Conservation (phyloP, 169 alveolate species). For the Plasmodium gallinaceum region DNA sequence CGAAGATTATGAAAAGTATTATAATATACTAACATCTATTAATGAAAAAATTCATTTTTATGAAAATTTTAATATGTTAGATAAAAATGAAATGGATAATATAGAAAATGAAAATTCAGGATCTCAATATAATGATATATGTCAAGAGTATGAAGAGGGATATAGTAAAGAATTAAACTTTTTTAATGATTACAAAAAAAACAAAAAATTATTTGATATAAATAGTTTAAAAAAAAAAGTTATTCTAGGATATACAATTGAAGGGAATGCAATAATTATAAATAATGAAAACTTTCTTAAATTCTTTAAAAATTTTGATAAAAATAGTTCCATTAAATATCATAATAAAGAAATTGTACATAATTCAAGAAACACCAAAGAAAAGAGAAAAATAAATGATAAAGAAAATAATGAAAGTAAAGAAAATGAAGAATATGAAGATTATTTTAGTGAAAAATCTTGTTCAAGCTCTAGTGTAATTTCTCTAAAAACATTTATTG, state of each 20-base stretch:
- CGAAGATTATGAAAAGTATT: conserved; percentile 12
- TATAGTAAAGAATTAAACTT: background rate
- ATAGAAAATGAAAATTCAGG: background rate
- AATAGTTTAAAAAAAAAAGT: conserved; percentile 33
- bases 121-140: background rate
- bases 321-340: background rate
- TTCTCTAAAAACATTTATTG: conserved; percentile 49
- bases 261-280: conserved; percentile 60
- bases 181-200: conserved; percentile 32
- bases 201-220: background rate
- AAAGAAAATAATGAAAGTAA: background rate
- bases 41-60: conserved; percentile 20
- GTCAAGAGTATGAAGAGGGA: background rate
- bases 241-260: conserved; percentile 52
- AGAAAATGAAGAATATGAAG: background rate
- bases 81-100: background rate
- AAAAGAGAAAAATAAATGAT: background rate
- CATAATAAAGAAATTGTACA: background rate
- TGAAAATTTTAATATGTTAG: background rate
- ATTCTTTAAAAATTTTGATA: conserved; percentile 20
- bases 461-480: conserved; percentile 70
- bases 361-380: background rate
- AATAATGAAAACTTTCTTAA: conserved; percentile 53
- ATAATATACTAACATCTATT: background rate
- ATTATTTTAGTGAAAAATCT: conserved; percentile 51